Conservation (phyloP, 1,284 basidiomycete genomes). For the Puccinia polysora region DNA sequence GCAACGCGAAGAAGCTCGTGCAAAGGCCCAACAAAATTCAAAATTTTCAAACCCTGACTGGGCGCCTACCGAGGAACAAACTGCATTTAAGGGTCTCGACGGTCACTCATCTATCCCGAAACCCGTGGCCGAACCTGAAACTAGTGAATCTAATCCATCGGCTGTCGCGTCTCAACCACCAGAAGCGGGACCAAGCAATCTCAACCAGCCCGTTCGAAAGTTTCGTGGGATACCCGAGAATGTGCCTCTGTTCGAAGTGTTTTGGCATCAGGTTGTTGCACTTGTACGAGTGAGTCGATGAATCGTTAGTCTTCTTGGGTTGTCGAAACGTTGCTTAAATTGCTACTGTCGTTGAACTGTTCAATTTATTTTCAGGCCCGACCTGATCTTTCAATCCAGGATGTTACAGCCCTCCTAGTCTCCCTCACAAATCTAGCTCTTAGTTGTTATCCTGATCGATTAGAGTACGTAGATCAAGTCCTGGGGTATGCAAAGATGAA, state of each 20-base stretch:
- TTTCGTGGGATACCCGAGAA: constrained; percentile 89
- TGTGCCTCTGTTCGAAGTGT: constrained; percentile 88
- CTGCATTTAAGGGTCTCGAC: constrained; percentile 30
- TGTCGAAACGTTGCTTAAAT: neutral
- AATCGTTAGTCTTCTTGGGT: neutral
- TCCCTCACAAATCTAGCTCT: constrained; percentile 86
- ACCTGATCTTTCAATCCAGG: constrained; percentile 88
- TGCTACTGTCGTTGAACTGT: neutral
- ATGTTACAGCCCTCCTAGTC: constrained; percentile 86
- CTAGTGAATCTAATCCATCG: neutral
- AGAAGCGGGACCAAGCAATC: constrained; percentile 34
- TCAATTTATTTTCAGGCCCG: constrained; percentile 63
- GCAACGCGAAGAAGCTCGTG: constrained; percentile 56
- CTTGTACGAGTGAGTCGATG: constrained; percentile 71
- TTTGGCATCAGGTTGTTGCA: constrained; percentile 96
- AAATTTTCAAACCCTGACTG: constrained; percentile 51
- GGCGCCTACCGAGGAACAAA: constrained; percentile 46
- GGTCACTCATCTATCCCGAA: constrained; percentile 28
- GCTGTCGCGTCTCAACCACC: neutral
- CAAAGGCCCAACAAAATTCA: constrained; percentile 44
- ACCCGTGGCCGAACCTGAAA: constrained; percentile 44
- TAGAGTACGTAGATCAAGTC: constrained; percentile 93
- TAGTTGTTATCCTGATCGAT: constrained; percentile 86
- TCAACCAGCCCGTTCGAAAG: constrained; percentile 50
- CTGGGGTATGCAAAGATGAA: constrained; percentile 79